Evolutionary conservation across 1,284 basidiomycete species (phyloP).

Genomic region (Chiua sp.): DNA sequence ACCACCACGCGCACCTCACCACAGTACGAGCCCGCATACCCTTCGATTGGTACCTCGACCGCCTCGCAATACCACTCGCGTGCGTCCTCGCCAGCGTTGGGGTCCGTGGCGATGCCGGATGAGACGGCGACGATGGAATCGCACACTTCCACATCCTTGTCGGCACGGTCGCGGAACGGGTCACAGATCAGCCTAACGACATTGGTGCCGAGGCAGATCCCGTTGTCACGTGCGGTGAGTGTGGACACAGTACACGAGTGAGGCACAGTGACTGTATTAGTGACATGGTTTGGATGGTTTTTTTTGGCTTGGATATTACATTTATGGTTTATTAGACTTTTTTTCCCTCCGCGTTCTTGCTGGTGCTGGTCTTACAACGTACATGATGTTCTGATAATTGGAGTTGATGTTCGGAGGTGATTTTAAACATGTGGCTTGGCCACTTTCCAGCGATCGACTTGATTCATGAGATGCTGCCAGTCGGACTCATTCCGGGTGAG

Average conservation of each 20-base stretch:
- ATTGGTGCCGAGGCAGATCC: conserved; percentile 50
- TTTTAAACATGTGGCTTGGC: too few species aligned
- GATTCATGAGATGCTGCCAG: too few species aligned
- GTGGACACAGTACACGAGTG: conserved; percentile 37
- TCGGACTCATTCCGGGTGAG: too few species aligned
- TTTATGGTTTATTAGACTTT: background rate
- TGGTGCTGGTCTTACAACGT: background rate
- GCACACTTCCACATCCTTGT: conserved; percentile 19
- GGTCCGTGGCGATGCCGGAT: conserved; percentile 18
- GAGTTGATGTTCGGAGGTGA: too few species aligned
- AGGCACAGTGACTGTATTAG: background rate
- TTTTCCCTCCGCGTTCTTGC: too few species aligned
- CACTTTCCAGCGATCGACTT: too few species aligned
- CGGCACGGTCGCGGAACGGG: conserved; percentile 63
- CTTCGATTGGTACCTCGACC: conserved; percentile 29
- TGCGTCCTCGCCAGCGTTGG: conserved; percentile 45
- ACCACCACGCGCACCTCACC: conserved; percentile 14
- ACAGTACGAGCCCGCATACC: conserved; percentile 28
- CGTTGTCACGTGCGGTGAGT: conserved; percentile 45
- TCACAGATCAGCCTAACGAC: conserved; percentile 66
- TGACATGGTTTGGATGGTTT: background rate
- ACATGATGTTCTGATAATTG: background rate
- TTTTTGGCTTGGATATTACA: background rate
- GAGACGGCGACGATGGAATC: conserved; percentile 24
- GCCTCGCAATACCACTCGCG: conserved; percentile 39